phyloP scores from a whole-genome alignment of 2,329 filamentous ascomycete species.

The Fusarium sp. region DNA sequence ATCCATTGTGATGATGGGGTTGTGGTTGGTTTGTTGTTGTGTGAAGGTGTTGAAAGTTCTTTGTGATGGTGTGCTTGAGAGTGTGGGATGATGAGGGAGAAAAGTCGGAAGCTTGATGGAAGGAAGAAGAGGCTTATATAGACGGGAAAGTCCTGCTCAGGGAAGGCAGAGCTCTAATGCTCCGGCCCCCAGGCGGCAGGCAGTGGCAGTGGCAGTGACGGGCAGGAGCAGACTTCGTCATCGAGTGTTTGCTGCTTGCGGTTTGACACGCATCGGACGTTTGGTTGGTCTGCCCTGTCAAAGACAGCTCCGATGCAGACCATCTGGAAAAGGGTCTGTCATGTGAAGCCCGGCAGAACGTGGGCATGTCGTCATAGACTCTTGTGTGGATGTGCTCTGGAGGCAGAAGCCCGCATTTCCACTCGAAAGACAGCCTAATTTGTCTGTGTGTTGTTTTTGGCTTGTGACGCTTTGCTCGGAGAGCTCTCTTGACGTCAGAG shows the following conservation, averaged over 20 bases:
- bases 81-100: conserved; percentile 28
- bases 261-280: conserved; percentile 17
- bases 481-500: conserved; percentile 37
- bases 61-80: conserved; percentile 16
- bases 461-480: conserved; percentile 35
- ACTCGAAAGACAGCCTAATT: conserved; percentile 2
- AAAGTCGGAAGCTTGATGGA: neutral
- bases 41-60: conserved; percentile 12
- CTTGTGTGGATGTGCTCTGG: too few species aligned
- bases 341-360: conserved; percentile 32
- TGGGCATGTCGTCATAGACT: conserved; percentile 44
- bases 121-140: conserved; percentile 42
- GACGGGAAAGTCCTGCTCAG: neutral
- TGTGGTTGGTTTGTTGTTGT: conserved; percentile 30
- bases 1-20: conserved; percentile 62
- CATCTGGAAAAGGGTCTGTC: conserved; percentile 20
- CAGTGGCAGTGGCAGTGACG: neutral
- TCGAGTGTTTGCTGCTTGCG: conserved; percentile 18
- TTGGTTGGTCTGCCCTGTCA: conserved; percentile 11
- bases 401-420: neutral
- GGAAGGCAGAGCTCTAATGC: neutral
- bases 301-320: conserved; percentile 1
- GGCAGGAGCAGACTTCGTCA: conserved; percentile 24
- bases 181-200: neutral
- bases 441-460: conserved; percentile 11